A percentile compares a stretch with the other conserved stretches of the same genome.
phyloP scores from a whole-genome alignment of 352 stramenopile genomes.

The Pythium chondricola region DNA sequence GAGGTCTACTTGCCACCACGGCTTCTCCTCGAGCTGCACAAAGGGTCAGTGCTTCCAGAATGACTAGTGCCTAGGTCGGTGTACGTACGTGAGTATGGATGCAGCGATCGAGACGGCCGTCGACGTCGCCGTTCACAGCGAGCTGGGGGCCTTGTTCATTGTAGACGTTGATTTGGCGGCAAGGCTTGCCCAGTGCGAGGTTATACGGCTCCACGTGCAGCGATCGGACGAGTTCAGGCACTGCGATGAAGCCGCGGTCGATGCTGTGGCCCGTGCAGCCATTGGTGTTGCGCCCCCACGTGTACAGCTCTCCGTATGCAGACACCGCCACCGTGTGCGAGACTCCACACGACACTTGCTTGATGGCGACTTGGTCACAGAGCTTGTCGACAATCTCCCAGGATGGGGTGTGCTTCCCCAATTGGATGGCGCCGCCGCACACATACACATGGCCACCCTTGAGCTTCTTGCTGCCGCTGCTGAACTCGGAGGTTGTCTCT shows the following conservation, averaged over 20 bases:
- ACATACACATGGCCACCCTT: slow-evolving; percentile 83
- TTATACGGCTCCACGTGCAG: slow-evolving; percentile 88
- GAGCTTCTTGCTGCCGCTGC: slow-evolving; percentile 48
- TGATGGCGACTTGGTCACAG: slow-evolving; percentile 31
- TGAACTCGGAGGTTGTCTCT: slow-evolving; percentile 52
- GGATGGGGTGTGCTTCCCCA: slow-evolving; percentile 61
- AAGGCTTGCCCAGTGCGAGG: slow-evolving; percentile 69
- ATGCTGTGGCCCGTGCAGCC: slow-evolving; percentile 85
- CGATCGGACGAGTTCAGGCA: slow-evolving; percentile 67
- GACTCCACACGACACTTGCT: slow-evolving; percentile 82
- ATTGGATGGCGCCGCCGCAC: slow-evolving; percentile 75
- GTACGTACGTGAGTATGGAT: slow-evolving; percentile 83
- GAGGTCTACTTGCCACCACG: slow-evolving; percentile 93
- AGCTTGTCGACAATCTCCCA: slow-evolving; percentile 75
- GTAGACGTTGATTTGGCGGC: slow-evolving; percentile 87
- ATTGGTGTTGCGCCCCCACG: slow-evolving; percentile 87
- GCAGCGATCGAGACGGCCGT: slow-evolving; percentile 63
- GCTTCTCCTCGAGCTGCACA: slow-evolving; percentile 76
- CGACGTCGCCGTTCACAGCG: slow-evolving; percentile 79
- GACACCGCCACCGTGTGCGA: slow-evolving; percentile 89
- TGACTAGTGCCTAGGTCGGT: too few species aligned
- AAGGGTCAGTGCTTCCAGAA: not conserved
- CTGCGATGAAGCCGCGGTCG: slow-evolving; percentile 56
- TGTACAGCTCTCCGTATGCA: slow-evolving; percentile 87
- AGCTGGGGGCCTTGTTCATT: slow-evolving; percentile 78